phyloP scores from a whole-genome alignment of 2,329 filamentous ascomycete species.

The Cladosporium sp. region DNA sequence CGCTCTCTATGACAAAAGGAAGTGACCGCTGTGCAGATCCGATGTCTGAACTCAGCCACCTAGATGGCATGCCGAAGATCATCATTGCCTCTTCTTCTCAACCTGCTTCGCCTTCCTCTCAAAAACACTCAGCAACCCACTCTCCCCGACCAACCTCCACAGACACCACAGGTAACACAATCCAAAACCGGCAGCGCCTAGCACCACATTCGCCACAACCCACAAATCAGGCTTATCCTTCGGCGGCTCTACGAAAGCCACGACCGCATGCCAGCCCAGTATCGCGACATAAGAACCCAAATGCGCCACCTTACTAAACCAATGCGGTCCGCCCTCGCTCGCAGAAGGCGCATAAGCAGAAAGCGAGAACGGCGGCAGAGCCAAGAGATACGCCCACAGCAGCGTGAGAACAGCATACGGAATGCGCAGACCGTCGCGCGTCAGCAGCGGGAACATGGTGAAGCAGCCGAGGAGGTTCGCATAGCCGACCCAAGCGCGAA shows the following conservation, averaged over 20 bases:
- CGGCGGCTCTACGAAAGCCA: constrained; percentile 63
- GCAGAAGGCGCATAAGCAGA: constrained; percentile 52
- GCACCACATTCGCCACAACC: constrained; percentile 82
- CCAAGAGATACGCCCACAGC: constrained; percentile 87
- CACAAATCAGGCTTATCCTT: constrained; percentile 81
- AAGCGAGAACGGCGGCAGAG: constrained; percentile 71
- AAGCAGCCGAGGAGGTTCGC: constrained; percentile 83
- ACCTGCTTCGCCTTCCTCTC: constrained; percentile 15
- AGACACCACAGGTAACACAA: constrained; percentile 91
- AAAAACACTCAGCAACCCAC: constrained; percentile 27
- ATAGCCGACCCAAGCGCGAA: constrained; percentile 89
- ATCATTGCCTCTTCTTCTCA: constrained; percentile 37
- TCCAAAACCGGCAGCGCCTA: constrained; percentile 79
- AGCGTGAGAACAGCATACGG: constrained; percentile 81
- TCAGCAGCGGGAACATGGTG: constrained; percentile 89
- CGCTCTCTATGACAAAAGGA: no score
- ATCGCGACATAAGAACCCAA: constrained; percentile 69
- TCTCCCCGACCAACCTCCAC: constrained; percentile 58
- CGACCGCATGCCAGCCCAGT: constrained; percentile 72
- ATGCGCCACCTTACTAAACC: constrained; percentile 59
- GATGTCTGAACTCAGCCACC: no score
- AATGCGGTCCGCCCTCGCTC: constrained; percentile 18
- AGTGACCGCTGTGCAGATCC: no score
- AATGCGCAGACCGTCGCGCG: constrained; percentile 73
- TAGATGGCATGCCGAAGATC: no score